Evolutionary conservation across 805 yeast genomes (phyloP), one percentile per base, ranked within the genome.

Genomic region (Torulaspora delbrueckii): DNA sequence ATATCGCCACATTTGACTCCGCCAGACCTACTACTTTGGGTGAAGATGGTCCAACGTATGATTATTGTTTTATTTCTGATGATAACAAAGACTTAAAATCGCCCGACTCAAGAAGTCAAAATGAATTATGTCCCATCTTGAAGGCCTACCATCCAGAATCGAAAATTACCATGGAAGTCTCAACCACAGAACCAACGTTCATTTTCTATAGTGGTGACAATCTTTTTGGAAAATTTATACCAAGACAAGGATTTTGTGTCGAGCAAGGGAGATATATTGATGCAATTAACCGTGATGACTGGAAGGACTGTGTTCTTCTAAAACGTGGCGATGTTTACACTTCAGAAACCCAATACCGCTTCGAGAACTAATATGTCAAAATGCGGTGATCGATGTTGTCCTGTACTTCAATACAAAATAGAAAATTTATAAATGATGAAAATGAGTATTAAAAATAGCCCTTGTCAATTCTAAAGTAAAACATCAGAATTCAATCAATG

Each of bases 201-300:
- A 86, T 81, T 60, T 67, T 82, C 33, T 82, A 81, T 63, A 79
- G 86, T 25, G 85, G 84, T 18, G 81, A 76, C 54, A 67, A 68
- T 43, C 69, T 75, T 36, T 70, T 66, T 16, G 71, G 57, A 14
- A 70, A 56, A 13, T 68, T 48, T 60, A 60, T 51, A 54, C 60
- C 53, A 43, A 73, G 69, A 53, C 60, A 74, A 43, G 86, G 86
- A 3, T 74, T 82, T 62, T 79, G 84, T 52, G 67, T 80, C 30
- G 88, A 82, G 62, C 80, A 84, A 27, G 72, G 77, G 23, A 68
- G 86, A 56, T 80, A 68, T 58, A 70, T 78, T 30, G 72, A 80
- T 60, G 84, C 86, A 7, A 66, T 74, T 28, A 75, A 76, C 57
- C 47, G 56, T 31, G 60, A 66, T 9, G 60, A 70, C 31, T 80